Base-by-base conservation (phyloP, 1,284 basidiomycete species). In the Ustilago shanxiensis region DNA sequence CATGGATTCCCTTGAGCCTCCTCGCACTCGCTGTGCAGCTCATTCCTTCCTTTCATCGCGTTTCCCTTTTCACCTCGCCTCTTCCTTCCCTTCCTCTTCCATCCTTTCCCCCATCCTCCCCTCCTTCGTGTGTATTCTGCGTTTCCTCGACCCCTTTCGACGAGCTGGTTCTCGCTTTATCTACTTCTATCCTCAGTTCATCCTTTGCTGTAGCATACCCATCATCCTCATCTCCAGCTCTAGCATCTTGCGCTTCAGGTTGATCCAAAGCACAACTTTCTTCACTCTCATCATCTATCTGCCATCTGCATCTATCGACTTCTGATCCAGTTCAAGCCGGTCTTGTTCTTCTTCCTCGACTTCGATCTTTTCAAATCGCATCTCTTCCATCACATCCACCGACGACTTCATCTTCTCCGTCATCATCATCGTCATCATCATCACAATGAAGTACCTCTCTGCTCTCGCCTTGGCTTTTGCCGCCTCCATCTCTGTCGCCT, bases 381-480 rank as follows among this genome's bases (percentile, higher is more conserved):
- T 24, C 47, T 41, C 58, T 33, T 47, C 13, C 54, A 66, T 41
- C 61, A 24, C 37, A 4, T 24, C 22, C 53, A 45, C 33, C 41
- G 18, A 3, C 24, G 11, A 29, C 28, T 10, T 50, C 22, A 28
- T 29, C 28, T 10, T 29, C 28, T 5, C 31, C 31, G n/a, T n/a
- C n/a, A n/a, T 33, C 31, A 33, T 33, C 31, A 6, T 33, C 31
- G 31, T 6, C 35, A 41, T n/a, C 45, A 60, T 20, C 37, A 58
- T 63, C 64, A 73, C 56, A 51, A 78, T 78, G 76, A 78, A 79
- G 72, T 68, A 72, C 62, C 68, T 75, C 58, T 68, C 72, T 56
- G 57, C 77, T 60, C 65, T 79, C 60, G 68, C 65, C 63, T 31
- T 72, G 68, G 72, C 77, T 22, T 59, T 79, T 18, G 68, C 72